Evolutionary conservation across 768 basidiomycete genomes (phyloP), one percentile per base, ranked within the genome.

Genomic region (Tylopilus intermedius): DNA sequence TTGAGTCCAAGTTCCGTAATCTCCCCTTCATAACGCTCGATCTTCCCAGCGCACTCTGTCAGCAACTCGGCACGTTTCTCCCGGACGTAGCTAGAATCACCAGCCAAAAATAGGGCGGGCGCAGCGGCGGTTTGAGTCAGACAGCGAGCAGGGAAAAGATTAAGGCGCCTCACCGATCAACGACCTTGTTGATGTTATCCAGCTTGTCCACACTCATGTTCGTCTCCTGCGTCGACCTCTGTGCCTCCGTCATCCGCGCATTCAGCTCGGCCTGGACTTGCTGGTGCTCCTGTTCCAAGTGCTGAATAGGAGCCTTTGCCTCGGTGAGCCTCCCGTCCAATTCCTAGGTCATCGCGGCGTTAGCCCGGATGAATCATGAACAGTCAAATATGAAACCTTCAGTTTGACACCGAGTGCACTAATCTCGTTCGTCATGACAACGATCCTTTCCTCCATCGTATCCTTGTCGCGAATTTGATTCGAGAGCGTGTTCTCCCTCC

Each of bases 161-260:
- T 15, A 30, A 3, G 8, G 38, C 3, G 13, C 27, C 63, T 47
- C 62, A 88, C 88, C 80, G 74, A 59, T 90, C 87, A 24, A 90
- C 74, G 26, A 69, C 71, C 62, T 81, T 83, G 65, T 81, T 86
- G 49, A 78, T 76, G 38, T 73, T 74, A 10, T 76, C 76, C 14
- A 91, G 75, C 56, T 77, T 80, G 59, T 90, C 88, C 32, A 75
- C 70, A 49, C 74, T 80, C 60, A 77, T 78, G 57, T 83, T 85
- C 46, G 88, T 70, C n/a, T 86, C 83, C 62, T 90, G 84, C 1
- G 75, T 76, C 0, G 71, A 59, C 48, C 70, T 60, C 59, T 87
- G 85, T 2, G 82, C 83, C 53, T 79, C 75, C 7, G 63, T 48
- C 27, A 81, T 75, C 58, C 74, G 79, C 5, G 62, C 60, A 53